Conservation (phyloP, 2,329 filamentous ascomycete species). For the Cladosporium sp. region DNA sequence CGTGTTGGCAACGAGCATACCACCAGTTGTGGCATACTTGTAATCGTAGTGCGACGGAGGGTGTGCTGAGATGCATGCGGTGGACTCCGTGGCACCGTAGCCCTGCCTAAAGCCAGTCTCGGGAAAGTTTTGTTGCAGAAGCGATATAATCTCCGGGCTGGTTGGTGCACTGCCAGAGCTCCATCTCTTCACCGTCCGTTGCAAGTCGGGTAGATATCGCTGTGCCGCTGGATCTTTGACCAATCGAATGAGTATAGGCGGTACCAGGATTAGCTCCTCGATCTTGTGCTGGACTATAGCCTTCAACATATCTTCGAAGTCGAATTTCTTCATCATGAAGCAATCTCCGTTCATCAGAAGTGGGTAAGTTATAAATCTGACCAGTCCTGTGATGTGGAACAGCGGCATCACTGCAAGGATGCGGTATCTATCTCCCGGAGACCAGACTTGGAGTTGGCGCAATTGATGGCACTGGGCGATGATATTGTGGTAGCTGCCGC, state of each 20-base stretch:
- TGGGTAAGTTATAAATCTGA: slow-evolving; percentile 64
- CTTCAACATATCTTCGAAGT: slow-evolving; percentile 58
- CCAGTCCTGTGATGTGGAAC: slow-evolving; percentile 64
- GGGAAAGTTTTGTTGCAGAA: slow-evolving; percentile 58
- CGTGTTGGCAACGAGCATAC: slow-evolving; percentile 60
- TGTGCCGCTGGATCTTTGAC: slow-evolving; percentile 57
- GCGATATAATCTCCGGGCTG: slow-evolving; percentile 57
- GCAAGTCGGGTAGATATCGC: slow-evolving; percentile 57
- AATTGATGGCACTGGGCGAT: slow-evolving; percentile 64
- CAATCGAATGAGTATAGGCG: slow-evolving; percentile 62
- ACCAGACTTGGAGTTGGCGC: slow-evolving; percentile 47
- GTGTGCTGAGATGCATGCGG: slow-evolving; percentile 63
- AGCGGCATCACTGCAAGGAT: slow-evolving; percentile 60
- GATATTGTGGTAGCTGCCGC: slow-evolving; percentile 53
- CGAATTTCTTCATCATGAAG: slow-evolving; percentile 64
- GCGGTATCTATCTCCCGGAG: slow-evolving; percentile 49
- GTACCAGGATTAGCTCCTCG: slow-evolving; percentile 59
- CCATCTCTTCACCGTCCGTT: slow-evolving; percentile 51
- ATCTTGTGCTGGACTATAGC: slow-evolving; percentile 55
- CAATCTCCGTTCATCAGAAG: slow-evolving; percentile 63
- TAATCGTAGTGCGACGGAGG: slow-evolving; percentile 59
- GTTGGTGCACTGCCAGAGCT: slow-evolving; percentile 63
- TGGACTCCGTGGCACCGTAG: slow-evolving; percentile 70
- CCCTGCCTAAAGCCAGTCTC: slow-evolving; percentile 64
- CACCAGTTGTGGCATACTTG: slow-evolving; percentile 58